Evolutionary conservation across 2,329 filamentous ascomycete species (phyloP).

Genomic region (Trichoderma hamatum): DNA sequence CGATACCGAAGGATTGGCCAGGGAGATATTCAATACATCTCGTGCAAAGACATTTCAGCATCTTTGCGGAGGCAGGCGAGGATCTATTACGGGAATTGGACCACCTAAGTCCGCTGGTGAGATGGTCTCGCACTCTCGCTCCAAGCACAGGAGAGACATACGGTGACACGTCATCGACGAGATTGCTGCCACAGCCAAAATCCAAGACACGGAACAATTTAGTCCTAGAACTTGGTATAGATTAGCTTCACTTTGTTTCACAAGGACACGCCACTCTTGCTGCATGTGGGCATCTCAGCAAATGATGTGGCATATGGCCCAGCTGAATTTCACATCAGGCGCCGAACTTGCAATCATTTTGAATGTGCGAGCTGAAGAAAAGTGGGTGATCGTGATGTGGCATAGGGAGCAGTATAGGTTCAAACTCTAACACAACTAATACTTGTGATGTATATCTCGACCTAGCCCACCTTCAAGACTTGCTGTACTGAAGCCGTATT

Average conservation of each 20-base stretch:
- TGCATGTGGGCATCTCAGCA: background rate
- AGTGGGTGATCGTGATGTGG: background rate
- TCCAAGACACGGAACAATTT: background rate
- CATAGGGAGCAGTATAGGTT: background rate
- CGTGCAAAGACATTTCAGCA: background rate
- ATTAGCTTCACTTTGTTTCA: background rate
- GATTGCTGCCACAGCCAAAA: background rate
- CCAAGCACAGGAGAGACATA: background rate
- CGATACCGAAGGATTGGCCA: background rate
- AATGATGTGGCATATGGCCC: background rate
- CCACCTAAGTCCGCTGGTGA: background rate
- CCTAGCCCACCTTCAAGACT: background rate
- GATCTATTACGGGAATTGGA: background rate
- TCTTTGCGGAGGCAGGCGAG: background rate
- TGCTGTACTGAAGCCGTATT: background rate
- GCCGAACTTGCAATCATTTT: background rate
- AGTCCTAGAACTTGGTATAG: background rate
- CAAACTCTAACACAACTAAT: background rate
- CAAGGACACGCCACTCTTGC: background rate
- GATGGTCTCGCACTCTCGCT: background rate
- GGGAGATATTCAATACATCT: background rate
- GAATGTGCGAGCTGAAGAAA: background rate
- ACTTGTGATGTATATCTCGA: background rate
- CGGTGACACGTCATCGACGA: background rate
- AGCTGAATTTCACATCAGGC: background rate